phyloP scores from a whole-genome alignment of 192 early-diverging fungal genomes.

The Podila epigama region DNA sequence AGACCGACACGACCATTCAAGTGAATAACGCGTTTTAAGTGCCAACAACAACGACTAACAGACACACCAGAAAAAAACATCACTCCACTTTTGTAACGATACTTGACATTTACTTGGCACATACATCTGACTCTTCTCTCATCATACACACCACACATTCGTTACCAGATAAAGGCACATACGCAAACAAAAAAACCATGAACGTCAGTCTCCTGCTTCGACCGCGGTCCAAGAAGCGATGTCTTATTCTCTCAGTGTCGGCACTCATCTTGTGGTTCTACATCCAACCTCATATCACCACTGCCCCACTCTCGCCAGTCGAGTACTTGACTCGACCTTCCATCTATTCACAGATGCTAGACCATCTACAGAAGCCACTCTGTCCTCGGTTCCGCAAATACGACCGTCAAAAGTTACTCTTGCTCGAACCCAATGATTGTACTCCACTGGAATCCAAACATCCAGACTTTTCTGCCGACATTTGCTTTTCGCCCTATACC shows the following conservation, averaged over 20 bases:
- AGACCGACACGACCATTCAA: too few species aligned
- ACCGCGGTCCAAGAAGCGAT: constrained; percentile 25
- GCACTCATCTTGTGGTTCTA: constrained; percentile 16
- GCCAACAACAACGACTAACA: too few species aligned
- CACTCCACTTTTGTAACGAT: too few species aligned
- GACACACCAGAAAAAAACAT: too few species aligned
- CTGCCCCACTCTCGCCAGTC: neutral
- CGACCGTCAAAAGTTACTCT: constrained; percentile 29
- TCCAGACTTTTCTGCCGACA: constrained; percentile 37
- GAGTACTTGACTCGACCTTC: constrained; percentile 11
- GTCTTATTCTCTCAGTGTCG: neutral
- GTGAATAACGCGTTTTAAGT: too few species aligned
- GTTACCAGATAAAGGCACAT: too few species aligned
- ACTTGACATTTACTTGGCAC: too few species aligned
- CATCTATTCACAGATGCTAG: constrained; percentile 20
- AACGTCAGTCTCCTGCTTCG: constrained; percentile 3
- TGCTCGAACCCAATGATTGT: constrained; percentile 31
- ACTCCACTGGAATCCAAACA: constrained; percentile 21
- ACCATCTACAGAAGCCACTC: constrained; percentile 32
- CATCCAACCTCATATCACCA: neutral
- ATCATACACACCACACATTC: too few species aligned
- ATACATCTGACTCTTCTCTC: too few species aligned
- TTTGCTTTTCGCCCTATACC: constrained; percentile 34
- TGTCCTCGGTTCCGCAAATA: constrained; percentile 34
- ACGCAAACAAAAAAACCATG: constrained; percentile 1